These are phyloP conservation scores for Saccharomyces mikatae DNA, from an alignment of 805 yeast genomes.

Conservation along the genomic window DNA sequence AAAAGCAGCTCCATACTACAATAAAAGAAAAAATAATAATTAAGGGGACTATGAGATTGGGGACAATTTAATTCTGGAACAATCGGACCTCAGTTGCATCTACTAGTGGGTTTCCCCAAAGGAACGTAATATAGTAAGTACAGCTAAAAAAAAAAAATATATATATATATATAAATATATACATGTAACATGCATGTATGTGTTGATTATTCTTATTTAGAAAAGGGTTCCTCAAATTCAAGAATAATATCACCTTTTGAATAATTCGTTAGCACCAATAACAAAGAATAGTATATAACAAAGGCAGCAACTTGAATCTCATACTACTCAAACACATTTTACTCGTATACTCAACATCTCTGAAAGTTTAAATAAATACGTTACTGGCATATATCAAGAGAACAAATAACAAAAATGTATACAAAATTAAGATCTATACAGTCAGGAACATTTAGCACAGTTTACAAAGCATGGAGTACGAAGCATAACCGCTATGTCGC, in stretches of 20 bases:
- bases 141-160: too few species aligned
- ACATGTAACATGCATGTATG: not conserved
- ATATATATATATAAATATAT: not conserved
- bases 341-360: not conserved
- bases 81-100: not conserved
- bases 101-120: not conserved
- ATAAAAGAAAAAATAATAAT: not conserved
- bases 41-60: not conserved
- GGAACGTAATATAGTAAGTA: not conserved
- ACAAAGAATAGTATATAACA: not conserved
- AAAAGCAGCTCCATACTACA: not conserved
- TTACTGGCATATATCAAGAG: not conserved
- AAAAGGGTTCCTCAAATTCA: too few species aligned
- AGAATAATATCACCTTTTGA: too few species aligned
- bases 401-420: slow-evolving; percentile 6
- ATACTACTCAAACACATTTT: not conserved
- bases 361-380: not conserved
- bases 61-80: not conserved
- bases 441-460: slow-evolving; percentile 29
- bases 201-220: too few species aligned
- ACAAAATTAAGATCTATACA: slow-evolving; percentile 19
- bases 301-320: not conserved
- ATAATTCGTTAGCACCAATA: not conserved
- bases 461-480: slow-evolving; percentile 24
- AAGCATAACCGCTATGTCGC: slow-evolving; percentile 21